Evolutionary conservation across 768 basidiomycete genomes (phyloP).

Genomic region (Boletus speciosus): DNA sequence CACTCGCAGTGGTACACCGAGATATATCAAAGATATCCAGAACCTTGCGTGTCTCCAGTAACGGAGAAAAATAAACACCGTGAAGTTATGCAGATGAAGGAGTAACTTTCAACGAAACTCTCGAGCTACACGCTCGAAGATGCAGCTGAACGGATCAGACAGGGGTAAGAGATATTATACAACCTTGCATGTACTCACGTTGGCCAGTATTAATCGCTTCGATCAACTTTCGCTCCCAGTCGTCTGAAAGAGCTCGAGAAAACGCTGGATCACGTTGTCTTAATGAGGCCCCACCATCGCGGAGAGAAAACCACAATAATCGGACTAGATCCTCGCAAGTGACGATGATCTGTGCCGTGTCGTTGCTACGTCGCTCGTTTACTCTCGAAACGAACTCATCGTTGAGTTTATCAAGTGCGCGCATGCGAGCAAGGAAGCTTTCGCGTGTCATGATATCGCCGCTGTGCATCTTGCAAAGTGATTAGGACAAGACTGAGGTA

Average conservation of each 20-base stretch:
- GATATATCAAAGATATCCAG: not conserved
- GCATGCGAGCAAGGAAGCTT: constrained; percentile 15
- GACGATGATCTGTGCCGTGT: constrained; percentile 29
- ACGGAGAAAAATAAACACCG: not conserved
- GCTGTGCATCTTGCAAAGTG: constrained; percentile 18
- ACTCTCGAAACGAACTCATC: constrained; percentile 20
- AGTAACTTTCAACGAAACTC: not conserved
- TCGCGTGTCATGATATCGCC: constrained; percentile 24
- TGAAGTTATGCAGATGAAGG: not conserved
- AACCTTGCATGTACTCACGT: constrained; percentile 13
- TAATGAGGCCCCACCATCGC: constrained; percentile 24
- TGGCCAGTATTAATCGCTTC: constrained; percentile 16
- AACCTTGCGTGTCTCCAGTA: not conserved
- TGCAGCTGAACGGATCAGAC: not conserved
- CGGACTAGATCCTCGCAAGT: constrained; percentile 22
- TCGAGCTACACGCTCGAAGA: not conserved
- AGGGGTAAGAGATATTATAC: not conserved
- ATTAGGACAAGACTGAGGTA: not conserved
- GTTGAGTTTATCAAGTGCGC: constrained; percentile 5
- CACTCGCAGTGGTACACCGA: not conserved
- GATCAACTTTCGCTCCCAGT: constrained; percentile 17
- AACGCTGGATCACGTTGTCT: constrained; percentile 13
- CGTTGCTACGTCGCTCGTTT: constrained; percentile 20
- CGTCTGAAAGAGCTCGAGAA: constrained; percentile 17
- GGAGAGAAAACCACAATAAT: constrained; percentile 30